A percentile compares a stretch with the other conserved stretches of the same genome.
phyloP scores from a whole-genome alignment of 441 rosid genomes.

The Jatropha multifida region DNA sequence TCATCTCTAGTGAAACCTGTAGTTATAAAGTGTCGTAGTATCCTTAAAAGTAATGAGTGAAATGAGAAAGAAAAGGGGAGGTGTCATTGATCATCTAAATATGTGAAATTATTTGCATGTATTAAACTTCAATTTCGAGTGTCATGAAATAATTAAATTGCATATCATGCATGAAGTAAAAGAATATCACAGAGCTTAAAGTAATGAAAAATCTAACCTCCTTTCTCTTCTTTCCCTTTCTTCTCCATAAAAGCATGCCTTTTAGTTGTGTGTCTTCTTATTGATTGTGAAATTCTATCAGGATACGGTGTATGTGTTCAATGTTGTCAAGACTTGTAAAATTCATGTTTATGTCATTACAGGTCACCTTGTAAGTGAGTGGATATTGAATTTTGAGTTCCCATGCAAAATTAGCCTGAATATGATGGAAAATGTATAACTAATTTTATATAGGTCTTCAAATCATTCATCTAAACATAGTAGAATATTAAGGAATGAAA shows the following conservation, averaged over 20 bases:
- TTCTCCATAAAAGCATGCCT: neutral
- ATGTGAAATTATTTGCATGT: neutral
- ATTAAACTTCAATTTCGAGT: conserved; percentile 3
- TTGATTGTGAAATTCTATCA: neutral
- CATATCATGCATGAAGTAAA: neutral
- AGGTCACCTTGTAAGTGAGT: neutral
- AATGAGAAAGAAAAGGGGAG: neutral
- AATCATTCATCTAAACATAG: neutral
- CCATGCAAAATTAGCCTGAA: neutral
- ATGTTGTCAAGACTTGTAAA: neutral
- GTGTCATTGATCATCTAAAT: neutral
- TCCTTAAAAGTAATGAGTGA: neutral
- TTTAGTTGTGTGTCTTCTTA: neutral
- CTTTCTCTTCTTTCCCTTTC: neutral
- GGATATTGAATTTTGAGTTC: neutral
- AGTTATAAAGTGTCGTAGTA: neutral
- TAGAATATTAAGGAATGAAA: neutral
- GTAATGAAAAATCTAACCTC: neutral
- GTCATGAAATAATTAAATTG: neutral
- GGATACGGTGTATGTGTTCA: neutral
- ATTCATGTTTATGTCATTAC: neutral
- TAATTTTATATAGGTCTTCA: neutral
- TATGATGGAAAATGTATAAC: neutral
- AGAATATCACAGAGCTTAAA: neutral
- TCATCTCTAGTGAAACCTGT: neutral